phyloP scores from a whole-genome alignment of 1,139 yeast genomes.

The Diutina pseudorugosa region DNA sequence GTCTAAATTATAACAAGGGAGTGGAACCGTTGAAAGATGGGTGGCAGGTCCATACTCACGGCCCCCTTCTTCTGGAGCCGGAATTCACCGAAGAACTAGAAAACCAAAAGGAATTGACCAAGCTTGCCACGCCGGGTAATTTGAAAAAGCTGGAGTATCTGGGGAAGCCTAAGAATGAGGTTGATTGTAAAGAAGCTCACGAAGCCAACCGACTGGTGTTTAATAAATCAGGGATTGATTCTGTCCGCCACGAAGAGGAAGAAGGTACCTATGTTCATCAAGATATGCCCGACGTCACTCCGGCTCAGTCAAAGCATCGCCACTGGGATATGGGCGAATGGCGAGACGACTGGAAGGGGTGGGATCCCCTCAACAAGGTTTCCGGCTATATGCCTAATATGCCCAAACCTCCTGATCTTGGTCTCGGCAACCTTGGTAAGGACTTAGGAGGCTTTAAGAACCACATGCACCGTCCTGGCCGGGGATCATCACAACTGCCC shows the following conservation, averaged over 20 bases:
- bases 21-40: not conserved
- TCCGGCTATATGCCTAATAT: not conserved
- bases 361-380: not conserved
- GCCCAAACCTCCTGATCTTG: not conserved
- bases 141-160: not conserved
- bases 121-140: not conserved
- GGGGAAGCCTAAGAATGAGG: not conserved
- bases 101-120: not conserved
- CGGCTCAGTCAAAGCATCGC: not conserved
- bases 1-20: not conserved
- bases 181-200: not conserved
- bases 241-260: not conserved
- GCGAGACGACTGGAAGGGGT: not conserved
- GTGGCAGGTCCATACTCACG: not conserved
- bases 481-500: no score
- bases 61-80: not conserved
- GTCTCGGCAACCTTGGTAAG: not conserved
- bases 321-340: not conserved
- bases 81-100: not conserved
- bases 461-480: not conserved
- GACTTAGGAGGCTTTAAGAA: not conserved
- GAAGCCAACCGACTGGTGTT: not conserved
- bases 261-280: not conserved
- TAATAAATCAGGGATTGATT: not conserved
- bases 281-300: not conserved